Base-by-base conservation (phyloP, 345 rosid genomes). In the Arabis hirsuta region DNA sequence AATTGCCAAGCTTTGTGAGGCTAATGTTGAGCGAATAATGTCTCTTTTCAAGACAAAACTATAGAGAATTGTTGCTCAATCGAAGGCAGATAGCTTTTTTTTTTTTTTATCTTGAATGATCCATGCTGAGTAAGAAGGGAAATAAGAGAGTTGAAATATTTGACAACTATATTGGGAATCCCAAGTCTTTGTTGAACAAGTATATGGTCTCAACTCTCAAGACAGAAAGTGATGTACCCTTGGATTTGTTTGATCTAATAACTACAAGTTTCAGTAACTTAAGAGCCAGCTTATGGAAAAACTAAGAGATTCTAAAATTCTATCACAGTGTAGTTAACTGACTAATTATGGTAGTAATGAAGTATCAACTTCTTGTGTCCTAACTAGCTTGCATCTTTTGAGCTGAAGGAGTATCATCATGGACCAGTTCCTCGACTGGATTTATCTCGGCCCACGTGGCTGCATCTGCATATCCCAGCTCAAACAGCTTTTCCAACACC, bases 401-500 rank as follows among this genome's bases (percentile, higher is more conserved):
- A 46, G 64, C 32, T 52, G 74, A 16, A 55, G 79, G 57, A 38
- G 65, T 71, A 2, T 64, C 80, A 2, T 56, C 73, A 53, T 38
- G 26, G 62, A 87, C 91, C 34, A 84, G 58, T 73, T 84, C 55
- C 12, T 81, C 82, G 11, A 72, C 82, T 4, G 92, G 96, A 80
- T 91, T 95, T 54, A 73, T 47, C 72, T 76, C 80, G 9, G 90
- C 90, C 98, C 98, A 95, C 19, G 71, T 85, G 0, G 85, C 88
- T n/a, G 96, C 98, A 73, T 95, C 96, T 10, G 73, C 65, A 64
- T 88, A 90, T 59, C 99, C 99, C 0, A 82, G 72, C 81, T 95
- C 90, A 67, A 91, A 95, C 57, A 95, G 85, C 52, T 67, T 62
- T 60, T 90, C 97, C 32, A 95, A 88, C 39, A 91, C 61, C 5